phyloP scores from a whole-genome alignment of 257 asterid species.

The Solanum chaucha region DNA sequence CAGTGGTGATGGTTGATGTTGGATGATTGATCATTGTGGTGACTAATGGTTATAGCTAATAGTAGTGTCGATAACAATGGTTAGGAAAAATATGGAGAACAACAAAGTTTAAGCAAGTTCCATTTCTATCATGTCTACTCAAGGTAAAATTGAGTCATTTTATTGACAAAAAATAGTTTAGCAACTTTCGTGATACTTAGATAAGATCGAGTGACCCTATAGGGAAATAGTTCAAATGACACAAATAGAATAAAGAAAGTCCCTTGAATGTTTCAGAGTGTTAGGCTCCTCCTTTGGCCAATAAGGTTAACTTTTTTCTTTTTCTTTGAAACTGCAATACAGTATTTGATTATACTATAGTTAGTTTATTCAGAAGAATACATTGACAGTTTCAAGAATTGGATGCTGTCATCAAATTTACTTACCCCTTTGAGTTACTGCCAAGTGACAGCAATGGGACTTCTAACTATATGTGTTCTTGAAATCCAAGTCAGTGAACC shows the following conservation, averaged over 20 bases:
- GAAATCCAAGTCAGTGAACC: constrained; percentile 55
- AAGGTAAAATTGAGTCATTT: not conserved
- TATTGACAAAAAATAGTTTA: not conserved
- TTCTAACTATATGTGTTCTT: constrained; percentile 32
- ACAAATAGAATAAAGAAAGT: not conserved
- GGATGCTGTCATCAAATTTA: not conserved
- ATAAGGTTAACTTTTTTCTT: not conserved
- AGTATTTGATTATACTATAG: not conserved
- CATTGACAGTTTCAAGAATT: not conserved
- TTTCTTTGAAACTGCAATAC: not conserved
- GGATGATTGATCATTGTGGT: not conserved
- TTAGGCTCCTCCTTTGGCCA: not conserved
- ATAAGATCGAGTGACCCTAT: not conserved
- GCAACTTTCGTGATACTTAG: not conserved
- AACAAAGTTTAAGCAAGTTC: not conserved
- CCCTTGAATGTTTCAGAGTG: not conserved
- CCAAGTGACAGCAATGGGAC: constrained; percentile 71
- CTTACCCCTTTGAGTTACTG: not conserved
- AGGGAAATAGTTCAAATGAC: not conserved
- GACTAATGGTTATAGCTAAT: not conserved
- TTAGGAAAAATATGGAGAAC: not conserved
- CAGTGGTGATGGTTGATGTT: not conserved
- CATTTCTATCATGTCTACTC: not conserved
- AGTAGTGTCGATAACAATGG: not conserved
- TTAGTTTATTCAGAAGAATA: not conserved